These are phyloP conservation scores for Collybia sordida DNA, from an alignment of 768 basidiomycete species.

Conservation along the genomic window DNA sequence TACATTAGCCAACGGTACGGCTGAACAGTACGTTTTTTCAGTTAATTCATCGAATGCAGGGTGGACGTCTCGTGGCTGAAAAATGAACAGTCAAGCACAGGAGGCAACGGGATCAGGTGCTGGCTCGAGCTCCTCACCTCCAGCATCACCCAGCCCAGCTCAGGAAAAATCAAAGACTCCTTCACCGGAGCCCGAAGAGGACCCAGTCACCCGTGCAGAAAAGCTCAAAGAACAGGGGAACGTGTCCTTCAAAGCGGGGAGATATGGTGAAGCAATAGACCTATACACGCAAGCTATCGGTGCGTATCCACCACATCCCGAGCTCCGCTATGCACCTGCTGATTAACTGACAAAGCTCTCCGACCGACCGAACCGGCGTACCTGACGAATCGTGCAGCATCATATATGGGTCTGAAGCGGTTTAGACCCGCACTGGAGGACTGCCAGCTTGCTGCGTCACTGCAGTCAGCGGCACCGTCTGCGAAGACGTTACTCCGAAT, in stretches of 20 bases:
- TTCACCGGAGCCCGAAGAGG: conserved; percentile 31
- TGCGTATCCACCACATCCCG: conserved; percentile 12
- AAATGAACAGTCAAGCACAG: not conserved
- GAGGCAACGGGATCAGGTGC: conserved; percentile 5
- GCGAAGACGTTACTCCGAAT: conserved; percentile 81
- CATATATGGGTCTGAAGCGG: conserved; percentile 78
- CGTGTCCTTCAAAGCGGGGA: conserved; percentile 63
- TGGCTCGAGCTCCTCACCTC: conserved; percentile 14
- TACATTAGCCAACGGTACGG: conserved; percentile 7
- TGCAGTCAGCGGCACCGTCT: conserved; percentile 63
- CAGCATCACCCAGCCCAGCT: conserved; percentile 9
- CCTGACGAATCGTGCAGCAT: conserved; percentile 84
- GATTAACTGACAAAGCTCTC: conserved; percentile 40
- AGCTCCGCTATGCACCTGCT: not conserved
- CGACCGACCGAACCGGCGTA: conserved; percentile 71
- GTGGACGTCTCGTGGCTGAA: not conserved
- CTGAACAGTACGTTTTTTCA: conserved; percentile 4
- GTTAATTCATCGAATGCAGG: not conserved
- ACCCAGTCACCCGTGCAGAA: conserved; percentile 51
- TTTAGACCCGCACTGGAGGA: conserved; percentile 76
- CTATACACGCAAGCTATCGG: conserved; percentile 78
- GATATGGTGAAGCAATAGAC: conserved; percentile 69
- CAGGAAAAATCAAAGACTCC: conserved; percentile 14
- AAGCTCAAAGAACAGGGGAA: conserved; percentile 76
- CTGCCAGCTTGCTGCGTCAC: conserved; percentile 69